Percentiles rank a stretch among this genome's conserved stretches.
Conservation (phyloP, 805 yeast species). For the Saccharomyces eubayanus region DNA sequence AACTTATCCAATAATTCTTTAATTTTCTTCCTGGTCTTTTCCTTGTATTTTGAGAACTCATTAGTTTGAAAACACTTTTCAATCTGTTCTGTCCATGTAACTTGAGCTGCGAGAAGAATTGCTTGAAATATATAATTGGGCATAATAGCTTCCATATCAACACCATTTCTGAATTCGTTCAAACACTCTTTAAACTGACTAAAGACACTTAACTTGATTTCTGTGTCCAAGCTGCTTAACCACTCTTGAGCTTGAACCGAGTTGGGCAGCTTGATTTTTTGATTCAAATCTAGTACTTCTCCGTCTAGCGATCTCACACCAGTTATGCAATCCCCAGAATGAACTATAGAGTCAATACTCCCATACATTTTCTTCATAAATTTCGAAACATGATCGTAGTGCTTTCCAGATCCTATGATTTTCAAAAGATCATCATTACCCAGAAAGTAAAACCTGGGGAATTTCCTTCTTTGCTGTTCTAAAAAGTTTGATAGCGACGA, state of each 20-base stretch:
- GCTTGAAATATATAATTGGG: constrained; percentile 47
- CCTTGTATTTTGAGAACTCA: background rate
- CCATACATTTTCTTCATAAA: constrained; percentile 66
- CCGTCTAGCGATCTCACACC: constrained; percentile 58
- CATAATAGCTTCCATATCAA: constrained; percentile 24
- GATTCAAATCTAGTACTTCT: constrained; percentile 41
- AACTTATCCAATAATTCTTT: background rate
- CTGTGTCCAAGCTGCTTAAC: constrained; percentile 50
- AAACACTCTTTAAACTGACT: constrained; percentile 28
- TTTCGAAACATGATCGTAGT: constrained; percentile 40
- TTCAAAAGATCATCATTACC: constrained; percentile 88
- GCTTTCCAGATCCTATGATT: constrained; percentile 58
- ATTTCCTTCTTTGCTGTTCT: constrained; percentile 67
- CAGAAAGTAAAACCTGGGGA: constrained; percentile 76
- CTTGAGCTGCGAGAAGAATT: constrained; percentile 44
- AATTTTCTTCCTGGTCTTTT: background rate
- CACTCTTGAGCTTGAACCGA: constrained; percentile 39
- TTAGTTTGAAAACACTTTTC: constrained; percentile 27
- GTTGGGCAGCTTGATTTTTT: constrained; percentile 36
- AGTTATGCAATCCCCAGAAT: constrained; percentile 32
- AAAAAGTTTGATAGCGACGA: constrained; percentile 67
- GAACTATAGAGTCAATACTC: constrained; percentile 44
- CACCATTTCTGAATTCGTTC: constrained; percentile 7
- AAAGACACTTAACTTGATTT: constrained; percentile 43
- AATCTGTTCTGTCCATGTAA: constrained; percentile 43